These are phyloP conservation scores for Phytopythium mirpurense DNA, from an alignment of 352 stramenopile genomes.

Conservation along the genomic window DNA sequence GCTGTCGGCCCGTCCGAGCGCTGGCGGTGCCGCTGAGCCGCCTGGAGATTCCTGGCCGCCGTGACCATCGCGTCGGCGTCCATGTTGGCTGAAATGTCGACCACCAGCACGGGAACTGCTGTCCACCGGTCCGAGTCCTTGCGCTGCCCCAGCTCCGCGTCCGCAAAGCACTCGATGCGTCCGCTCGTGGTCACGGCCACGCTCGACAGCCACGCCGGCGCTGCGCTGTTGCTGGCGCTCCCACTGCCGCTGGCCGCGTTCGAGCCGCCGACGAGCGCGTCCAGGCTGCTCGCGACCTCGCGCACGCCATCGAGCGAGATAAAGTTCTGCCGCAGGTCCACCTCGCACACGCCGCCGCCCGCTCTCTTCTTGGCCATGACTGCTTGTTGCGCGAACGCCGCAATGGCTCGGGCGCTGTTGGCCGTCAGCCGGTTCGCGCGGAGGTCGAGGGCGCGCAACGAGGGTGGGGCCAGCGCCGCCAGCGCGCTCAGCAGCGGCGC, in stretches of 20 bases:
- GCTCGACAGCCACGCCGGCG: constrained; percentile 14
- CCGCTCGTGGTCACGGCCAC: constrained; percentile 44
- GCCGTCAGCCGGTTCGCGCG: constrained; percentile 56
- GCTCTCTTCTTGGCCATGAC: constrained; percentile 5
- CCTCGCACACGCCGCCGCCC: constrained; percentile 19
- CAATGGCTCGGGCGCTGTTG: constrained; percentile 29
- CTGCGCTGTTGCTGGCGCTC: neutral
- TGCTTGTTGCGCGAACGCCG: constrained; percentile 25
- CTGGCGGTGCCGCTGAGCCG: constrained; percentile 10
- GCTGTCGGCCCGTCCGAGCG: constrained; percentile 9
- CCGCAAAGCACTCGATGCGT: constrained; percentile 46
- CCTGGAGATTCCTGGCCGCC: constrained; percentile 21
- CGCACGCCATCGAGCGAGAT: constrained; percentile 64
- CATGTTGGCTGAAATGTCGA: constrained; percentile 49
- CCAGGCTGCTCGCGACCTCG: constrained; percentile 37
- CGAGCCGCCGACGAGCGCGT: constrained; percentile 15
- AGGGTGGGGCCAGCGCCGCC: constrained; percentile 11
- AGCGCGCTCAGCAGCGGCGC: constrained; percentile 34
- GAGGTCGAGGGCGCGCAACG: constrained; percentile 40
- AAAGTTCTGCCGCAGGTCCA: constrained; percentile 70
- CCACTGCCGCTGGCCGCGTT: neutral
- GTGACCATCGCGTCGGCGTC: constrained; percentile 29
- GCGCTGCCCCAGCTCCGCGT: neutral
- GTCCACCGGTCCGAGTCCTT: neutral
- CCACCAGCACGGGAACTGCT: constrained; percentile 18